Evolutionary conservation across 2,329 filamentous ascomycete genomes (phyloP), one percentile per base, ranked within the genome.

Genomic region (Geosmithia putterillii): DNA sequence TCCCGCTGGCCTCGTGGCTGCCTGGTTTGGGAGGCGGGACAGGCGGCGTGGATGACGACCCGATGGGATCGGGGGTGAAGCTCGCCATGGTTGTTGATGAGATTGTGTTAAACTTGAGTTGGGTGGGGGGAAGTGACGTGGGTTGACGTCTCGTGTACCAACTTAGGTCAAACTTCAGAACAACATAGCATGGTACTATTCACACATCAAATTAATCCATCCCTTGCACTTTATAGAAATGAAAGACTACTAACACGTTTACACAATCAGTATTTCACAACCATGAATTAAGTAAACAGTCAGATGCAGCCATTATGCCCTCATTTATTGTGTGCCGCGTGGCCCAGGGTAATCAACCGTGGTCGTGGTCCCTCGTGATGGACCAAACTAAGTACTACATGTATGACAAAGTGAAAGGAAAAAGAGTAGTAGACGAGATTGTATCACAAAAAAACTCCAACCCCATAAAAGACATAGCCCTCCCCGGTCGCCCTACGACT

Each of bases 21-120:
- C 67, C 73, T 15, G 82, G 79, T 57, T 87, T 87, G 1, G 83
- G 83, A 2, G 83, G 83, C 15, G 80, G 81, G 20, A 79, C 72
- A 0, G 83, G 83, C 21, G 83, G 81, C 5, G 59, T 60, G 15
- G 53, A 53, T 44, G 48, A 21, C 21, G 38, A 22, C 28, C 35
- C 51, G 42, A 54, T 54, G 5, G 50, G 44, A 21, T 58, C 58
- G 18, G 55, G 45, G 2, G 55, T 44, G 46, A 42, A 46, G 28
- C 40, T 43, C 21, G 40, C 35, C 46, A 47, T 47, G 2, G 20
- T 39, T 39, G 37, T 20, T 39, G 37, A 7, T 38, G n/a, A n/a
- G n/a, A n/a, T 38, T 7, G 19, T 19, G 3, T 19, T 10, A 15
- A 39, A 6, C 12, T 39, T 34, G 19, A 35, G 17, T 18, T 42